These are phyloP conservation scores for Handroanthus guayacan DNA, from an alignment of 257 asterid genomes.

Conservation along the genomic window DNA sequence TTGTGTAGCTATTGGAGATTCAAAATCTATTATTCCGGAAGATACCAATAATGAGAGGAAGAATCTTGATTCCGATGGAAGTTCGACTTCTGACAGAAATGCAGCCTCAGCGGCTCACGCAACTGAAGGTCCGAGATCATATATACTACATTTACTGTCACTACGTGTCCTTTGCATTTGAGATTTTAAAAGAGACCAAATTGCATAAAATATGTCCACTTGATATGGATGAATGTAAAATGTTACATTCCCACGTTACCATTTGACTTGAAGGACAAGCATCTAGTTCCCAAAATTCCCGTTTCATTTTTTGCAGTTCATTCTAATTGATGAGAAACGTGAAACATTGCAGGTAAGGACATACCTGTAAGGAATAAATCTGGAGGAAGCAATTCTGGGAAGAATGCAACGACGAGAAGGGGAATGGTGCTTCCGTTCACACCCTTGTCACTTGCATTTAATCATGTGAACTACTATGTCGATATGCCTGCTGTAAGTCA, in stretches of 20 bases:
- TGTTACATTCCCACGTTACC: background rate
- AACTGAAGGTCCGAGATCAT: conserved; percentile 49
- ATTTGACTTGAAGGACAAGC: background rate
- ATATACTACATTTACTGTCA: background rate
- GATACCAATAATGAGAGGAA: conserved; percentile 48
- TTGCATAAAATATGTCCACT: background rate
- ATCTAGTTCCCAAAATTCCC: background rate
- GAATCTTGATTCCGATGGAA: conserved; percentile 35
- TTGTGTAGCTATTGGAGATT: conserved; percentile 74
- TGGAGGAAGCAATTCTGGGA: conserved; percentile 39
- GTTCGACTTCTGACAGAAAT: conserved; percentile 34
- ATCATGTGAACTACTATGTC: conserved; percentile 86
- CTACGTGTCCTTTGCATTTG: no score
- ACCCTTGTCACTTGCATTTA: conserved; percentile 82
- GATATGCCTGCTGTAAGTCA: conserved; percentile 93
- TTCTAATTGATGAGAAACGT: conserved; percentile 26
- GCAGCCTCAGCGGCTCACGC: conserved; percentile 40
- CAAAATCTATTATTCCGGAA: conserved; percentile 60
- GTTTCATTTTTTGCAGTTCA: background rate
- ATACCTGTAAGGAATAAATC: conserved; percentile 47
- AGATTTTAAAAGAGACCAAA: background rate
- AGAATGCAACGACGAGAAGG: conserved; percentile 44
- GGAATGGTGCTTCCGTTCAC: conserved; percentile 99
- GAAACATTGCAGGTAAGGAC: conserved; percentile 53
- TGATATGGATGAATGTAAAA: background rate